Conservation (phyloP, 495 filamentous ascomycete species). For the Xylaria grammica region DNA sequence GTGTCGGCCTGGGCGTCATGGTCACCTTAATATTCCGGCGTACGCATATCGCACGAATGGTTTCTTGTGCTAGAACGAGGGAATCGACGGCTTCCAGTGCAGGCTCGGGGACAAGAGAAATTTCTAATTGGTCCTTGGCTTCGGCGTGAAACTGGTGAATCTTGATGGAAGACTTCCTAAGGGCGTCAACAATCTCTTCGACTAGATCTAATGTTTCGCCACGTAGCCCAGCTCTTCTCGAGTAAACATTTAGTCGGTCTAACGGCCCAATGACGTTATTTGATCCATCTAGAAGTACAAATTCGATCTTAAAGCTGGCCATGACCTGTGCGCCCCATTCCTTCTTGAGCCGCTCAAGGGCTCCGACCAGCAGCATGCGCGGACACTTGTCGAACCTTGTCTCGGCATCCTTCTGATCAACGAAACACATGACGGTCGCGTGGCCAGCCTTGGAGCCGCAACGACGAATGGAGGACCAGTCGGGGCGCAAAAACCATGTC, state of each 20-base stretch:
- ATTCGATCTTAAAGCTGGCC: not conserved
- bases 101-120: conserved; percentile 2
- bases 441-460: not conserved
- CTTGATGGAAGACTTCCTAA: not conserved
- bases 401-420: conserved; percentile 3
- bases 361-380: not conserved
- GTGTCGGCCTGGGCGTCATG: not conserved
- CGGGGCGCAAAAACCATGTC: not conserved
- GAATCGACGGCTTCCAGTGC: not conserved
- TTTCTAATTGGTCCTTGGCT: not conserved
- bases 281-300: not conserved
- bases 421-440: not conserved
- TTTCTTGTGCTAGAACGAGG: conserved; percentile 1
- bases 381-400: conserved; percentile 4
- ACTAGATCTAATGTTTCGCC: not conserved
- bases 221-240: conserved; percentile 1
- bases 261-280: not conserved
- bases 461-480: not conserved
- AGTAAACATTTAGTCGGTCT: not conserved
- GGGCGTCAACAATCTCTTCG: not conserved
- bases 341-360: not conserved
- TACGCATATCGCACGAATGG: conserved; percentile 1
- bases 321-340: not conserved
- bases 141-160: conserved; percentile 7
- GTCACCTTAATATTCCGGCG: not conserved